Base-by-base conservation (phyloP, 192 early-diverging fungal genomes). In the Rhizoclosmatium sp. region DNA sequence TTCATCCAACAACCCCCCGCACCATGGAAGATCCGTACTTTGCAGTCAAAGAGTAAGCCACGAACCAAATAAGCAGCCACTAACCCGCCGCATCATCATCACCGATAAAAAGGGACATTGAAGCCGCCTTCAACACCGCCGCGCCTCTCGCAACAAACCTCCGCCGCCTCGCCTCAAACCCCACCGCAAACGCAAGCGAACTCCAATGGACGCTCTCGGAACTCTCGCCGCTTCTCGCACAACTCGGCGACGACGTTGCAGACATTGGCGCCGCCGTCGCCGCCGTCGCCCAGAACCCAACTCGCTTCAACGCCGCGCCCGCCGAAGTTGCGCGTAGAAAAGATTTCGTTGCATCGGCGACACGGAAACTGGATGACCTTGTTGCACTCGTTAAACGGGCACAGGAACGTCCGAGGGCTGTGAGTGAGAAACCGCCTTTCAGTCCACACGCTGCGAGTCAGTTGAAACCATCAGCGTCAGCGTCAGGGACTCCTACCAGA, bases 231-330 rank as follows among this genome's bases (percentile, higher is more conserved):
- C 51, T 54, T 16, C 51, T 54, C 9, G 51, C 51, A 16, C 51
- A 54, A 16, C 5, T 54, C 16, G 51, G 51, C 74, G 84, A 64
- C 58, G 87, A 89, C 61, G 42, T 87, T 51, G 65, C 74, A 40
- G 87, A 87, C 42, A 71, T 89, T 31, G 79, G 82, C 10, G 85
- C 85, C 58, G 83, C 87, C 2, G 82, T 89, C 4, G 66, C 54
- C 46, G 83, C 85, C n/a, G 86, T 84, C 2, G 82, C 81, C 47
- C 12, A 72, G 48, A 85, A 88, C 71, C 88, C 88, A 14, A 69
- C 62, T 4, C 62, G 80, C 58, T 89, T 89, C 72, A 31, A 66
- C 71, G 56, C 88, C 40, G 83, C 79, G 54, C n/a, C 62, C 39
- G 66, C 62, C 23, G 82, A 87, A 45, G 82, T 89, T 2, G 58